Base-by-base conservation (phyloP, 2,329 filamentous ascomycete species). In the Fusarium sp. region DNA sequence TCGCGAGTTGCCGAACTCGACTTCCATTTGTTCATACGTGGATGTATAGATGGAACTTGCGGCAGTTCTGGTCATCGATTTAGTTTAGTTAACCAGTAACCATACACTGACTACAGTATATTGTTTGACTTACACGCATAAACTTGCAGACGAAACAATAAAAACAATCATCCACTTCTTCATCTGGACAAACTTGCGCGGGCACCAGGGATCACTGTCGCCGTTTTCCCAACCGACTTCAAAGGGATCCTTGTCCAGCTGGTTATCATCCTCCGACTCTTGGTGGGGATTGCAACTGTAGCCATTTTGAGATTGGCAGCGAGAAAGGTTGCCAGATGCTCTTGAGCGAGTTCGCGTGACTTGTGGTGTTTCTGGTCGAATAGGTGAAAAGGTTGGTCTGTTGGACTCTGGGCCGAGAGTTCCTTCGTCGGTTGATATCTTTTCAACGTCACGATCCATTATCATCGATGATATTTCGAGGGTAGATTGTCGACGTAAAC, bases 1-100 rank as follows among this genome's bases (percentile, higher is more conserved):
- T 59, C 88, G 86, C 0, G 92, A 91, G 73, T 87, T 87, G 70
- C 87, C 82, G 74, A 97, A 97, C 63, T 97, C 92, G 27, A 84
- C 81, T 67, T 91, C 88, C 80, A 97, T 88, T 79, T 96, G 92
- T 20, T 75, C 77, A 78, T 97, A 98, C 0, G 92, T 96, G 15
- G 89, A 88, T 1, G 94, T 95, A 80, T 98, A 97, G 74, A 97
- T 89, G n/a, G 94, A 96, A 49, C 92, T 94, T 3, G 92, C 89
- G 77, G 91, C 94, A 11, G 94, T 97, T 57, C 92, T 94, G 18
- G 34, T n/a, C 18, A 9, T 47, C 10, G 8, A 25, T n/a, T 16
- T 27, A n/a, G 13, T 22, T 53, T 12, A 57, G 58, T 32, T 9
- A 44, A 16, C 22, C 38, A 16, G 27, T 34, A 20, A 24, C 22